Base-by-base conservation (phyloP, 352 stramenopile genomes). In the Globisporangium carolinianum region DNA sequence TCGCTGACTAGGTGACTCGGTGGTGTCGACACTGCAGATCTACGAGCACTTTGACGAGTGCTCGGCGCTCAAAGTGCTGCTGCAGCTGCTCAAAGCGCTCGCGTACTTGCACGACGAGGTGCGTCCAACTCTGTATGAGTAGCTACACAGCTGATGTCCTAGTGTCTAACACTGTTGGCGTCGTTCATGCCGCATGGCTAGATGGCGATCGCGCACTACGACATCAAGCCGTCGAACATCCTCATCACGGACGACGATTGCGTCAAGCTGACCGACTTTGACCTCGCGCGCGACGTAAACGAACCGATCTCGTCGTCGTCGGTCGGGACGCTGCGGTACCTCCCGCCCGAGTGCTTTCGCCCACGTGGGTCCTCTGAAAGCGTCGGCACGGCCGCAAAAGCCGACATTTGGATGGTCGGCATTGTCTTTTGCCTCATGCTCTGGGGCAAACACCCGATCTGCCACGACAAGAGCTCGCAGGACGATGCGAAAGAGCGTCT, bases 221-320 rank as follows among this genome's bases (percentile, higher is more conserved):
- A 99, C 67, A 75, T 99, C 18, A 99, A 99, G 69, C 96, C 96
- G 46, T 97, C 95, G 36, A 99, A 99, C 70, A 83, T 99, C 55
- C 73, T 99, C 38, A 91, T 98, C 63, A 92, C 91, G 46, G 67
- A 78, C 6, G 81, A 96, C 62, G 86, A 83, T 43, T 76, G 73
- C 56, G 71, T 97, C 32, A 95, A 96, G 66, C 63, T 97, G 17
- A 97, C 89, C n/a, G 89, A 97, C 66, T 96, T 97, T 51, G 89
- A 94, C 47, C 72, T 97, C 37, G 85, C 89, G 41, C 78, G 89
- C 45, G 66, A 73, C 53, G 75, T 75, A 4, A 69, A 83, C 55
- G 63, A 76, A 51, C 67, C 77, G 35, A 87, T 83, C 15, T 70
- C 65, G 2, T 86, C 73, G 41, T 88, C 78, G 18, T 75, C 74